phyloP scores from a whole-genome alignment of 164 flowering plant genomes.

The Stephania japonica region DNA sequence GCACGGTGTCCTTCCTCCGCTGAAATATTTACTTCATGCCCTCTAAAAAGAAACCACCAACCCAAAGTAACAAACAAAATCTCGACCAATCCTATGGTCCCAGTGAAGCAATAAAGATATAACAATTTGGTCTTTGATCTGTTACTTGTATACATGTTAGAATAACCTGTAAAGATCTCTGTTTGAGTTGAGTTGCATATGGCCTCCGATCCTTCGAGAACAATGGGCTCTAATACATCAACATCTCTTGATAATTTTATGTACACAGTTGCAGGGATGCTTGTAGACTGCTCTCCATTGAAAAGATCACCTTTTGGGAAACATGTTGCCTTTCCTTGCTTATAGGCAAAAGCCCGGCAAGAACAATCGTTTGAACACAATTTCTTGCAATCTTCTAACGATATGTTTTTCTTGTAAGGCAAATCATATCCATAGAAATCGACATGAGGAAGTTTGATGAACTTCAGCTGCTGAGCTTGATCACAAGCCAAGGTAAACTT shows the following conservation, averaged over 20 bases:
- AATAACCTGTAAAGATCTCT: neutral
- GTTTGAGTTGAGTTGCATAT: neutral
- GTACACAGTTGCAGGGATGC: slow-evolving; percentile 6
- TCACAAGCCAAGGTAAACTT: slow-evolving; percentile 7
- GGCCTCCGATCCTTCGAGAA: neutral
- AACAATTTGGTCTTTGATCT: slow-evolving; percentile 4
- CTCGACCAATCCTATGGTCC: slow-evolving; percentile 17
- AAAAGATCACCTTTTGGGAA: slow-evolving; percentile 11
- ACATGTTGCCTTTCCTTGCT: slow-evolving; percentile 12
- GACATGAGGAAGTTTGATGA: slow-evolving; percentile 16
- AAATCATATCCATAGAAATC: slow-evolving; percentile 23
- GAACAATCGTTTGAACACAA: slow-evolving; percentile 13
- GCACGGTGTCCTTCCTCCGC: slow-evolving; percentile 15
- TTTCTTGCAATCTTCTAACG: slow-evolving; percentile 17
- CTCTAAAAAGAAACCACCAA: slow-evolving; percentile 14
- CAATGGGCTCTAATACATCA: neutral
- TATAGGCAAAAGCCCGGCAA: slow-evolving; percentile 15
- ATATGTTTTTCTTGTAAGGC: neutral
- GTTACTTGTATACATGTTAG: neutral
- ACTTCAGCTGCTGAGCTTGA: slow-evolving; percentile 3
- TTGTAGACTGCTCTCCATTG: slow-evolving; percentile 11
- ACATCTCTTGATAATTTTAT: slow-evolving; percentile 9
- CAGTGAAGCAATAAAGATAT: slow-evolving; percentile 12
- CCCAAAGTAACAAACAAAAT: slow-evolving; percentile 13
- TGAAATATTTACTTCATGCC: neutral